phyloP scores from a whole-genome alignment of 148 eudicot species.

The Rheum nobile region DNA sequence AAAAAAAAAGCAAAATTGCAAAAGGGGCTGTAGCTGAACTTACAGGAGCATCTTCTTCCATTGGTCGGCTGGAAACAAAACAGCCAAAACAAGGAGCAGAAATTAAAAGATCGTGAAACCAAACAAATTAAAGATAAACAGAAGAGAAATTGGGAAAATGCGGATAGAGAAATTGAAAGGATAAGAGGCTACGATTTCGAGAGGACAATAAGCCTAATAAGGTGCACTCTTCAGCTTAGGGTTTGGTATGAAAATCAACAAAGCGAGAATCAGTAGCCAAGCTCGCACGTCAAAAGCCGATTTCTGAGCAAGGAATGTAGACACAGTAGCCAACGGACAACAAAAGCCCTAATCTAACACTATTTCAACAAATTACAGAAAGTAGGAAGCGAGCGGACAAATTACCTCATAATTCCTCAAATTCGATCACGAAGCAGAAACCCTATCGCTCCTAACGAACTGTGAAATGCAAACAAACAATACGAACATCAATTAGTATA shows the following conservation, averaged over 20 bases:
- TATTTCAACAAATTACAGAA: neutral
- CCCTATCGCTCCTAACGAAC: neutral
- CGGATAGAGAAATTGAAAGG: neutral
- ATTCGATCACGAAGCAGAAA: neutral
- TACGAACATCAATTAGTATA: neutral
- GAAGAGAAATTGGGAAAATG: neutral
- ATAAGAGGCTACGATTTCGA: neutral
- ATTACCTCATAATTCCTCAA: neutral
- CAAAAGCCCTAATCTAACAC: neutral
- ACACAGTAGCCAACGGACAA: neutral
- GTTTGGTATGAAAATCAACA: neutral
- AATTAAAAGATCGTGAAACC: neutral
- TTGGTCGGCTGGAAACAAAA: conserved; percentile 48
- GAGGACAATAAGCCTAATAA: neutral
- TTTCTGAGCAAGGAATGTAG: neutral
- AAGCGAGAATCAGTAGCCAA: too few species aligned
- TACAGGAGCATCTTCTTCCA: conserved; percentile 73
- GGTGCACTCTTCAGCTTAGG: neutral
- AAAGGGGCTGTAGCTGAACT: conserved; percentile 15
- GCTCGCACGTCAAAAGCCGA: too few species aligned
- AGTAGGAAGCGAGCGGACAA: neutral
- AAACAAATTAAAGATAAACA: neutral
- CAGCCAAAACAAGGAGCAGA: neutral
- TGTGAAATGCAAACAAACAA: neutral
- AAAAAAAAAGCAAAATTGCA: neutral